These are phyloP conservation scores for Diaporthe velutina DNA, from an alignment of 2,329 filamentous ascomycete species.

Conservation along the genomic window DNA sequence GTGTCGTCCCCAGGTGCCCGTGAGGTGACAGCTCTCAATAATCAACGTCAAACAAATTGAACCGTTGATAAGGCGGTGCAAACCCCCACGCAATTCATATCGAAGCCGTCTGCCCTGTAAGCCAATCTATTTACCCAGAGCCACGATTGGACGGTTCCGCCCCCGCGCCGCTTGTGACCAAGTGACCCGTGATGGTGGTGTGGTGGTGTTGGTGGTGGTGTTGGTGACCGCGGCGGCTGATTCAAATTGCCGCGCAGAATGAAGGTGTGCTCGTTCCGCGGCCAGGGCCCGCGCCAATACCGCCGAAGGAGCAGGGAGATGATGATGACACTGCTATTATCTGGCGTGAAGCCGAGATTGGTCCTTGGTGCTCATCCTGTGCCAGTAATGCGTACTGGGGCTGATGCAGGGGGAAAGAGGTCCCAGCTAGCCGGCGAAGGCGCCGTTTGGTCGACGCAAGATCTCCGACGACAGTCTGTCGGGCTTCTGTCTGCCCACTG, in stretches of 20 bases:
- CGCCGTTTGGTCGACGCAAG: conserved; percentile 16
- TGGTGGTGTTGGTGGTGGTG: conserved; percentile 8
- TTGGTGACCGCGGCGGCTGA: conserved; percentile 28
- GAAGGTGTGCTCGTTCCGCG: conserved; percentile 12
- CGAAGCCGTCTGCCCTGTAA: not conserved
- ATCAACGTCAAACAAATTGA: conserved; percentile 28
- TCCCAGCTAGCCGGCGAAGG: conserved; percentile 18
- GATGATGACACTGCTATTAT: conserved; percentile 4
- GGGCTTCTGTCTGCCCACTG: not conserved
- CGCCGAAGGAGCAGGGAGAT: not conserved
- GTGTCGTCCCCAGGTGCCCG: conserved; percentile 1
- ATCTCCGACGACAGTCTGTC: not conserved
- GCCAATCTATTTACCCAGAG: conserved; percentile 1
- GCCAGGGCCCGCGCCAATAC: conserved; percentile 13
- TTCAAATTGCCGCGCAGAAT: conserved; percentile 15
- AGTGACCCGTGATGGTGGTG: not conserved
- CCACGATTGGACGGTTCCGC: conserved; percentile 2
- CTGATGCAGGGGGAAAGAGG: conserved; percentile 5
- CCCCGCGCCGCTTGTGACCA: not conserved
- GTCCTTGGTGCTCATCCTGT: conserved; percentile 14
- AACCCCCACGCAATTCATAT: conserved; percentile 27
- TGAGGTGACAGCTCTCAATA: conserved; percentile 29
- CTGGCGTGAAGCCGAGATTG: conserved; percentile 1
- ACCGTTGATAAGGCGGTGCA: conserved; percentile 25
- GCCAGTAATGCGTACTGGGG: conserved; percentile 13